Conservation (phyloP, 768 basidiomycete genomes). For the Boletus bicolor region DNA sequence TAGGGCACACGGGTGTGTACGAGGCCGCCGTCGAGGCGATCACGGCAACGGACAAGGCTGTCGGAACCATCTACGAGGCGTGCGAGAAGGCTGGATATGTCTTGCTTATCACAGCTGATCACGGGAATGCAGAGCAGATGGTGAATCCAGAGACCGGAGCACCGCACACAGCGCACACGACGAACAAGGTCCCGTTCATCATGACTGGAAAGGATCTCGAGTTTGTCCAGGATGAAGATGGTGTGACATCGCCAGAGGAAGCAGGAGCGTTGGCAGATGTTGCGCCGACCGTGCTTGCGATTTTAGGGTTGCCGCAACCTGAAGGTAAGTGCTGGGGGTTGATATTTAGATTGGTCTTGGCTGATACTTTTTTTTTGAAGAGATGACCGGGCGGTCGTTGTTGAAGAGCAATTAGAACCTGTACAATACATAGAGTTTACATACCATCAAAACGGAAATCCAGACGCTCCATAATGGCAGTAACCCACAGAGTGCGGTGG, state of each 20-base stretch:
- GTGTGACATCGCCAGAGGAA: constrained; percentile 49
- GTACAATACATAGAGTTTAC: constrained; percentile 11
- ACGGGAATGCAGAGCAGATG: constrained; percentile 97
- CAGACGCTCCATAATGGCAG: too few species aligned
- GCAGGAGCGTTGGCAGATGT: constrained; percentile 84
- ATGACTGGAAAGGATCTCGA: constrained; percentile 64
- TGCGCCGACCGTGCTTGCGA: constrained; percentile 80
- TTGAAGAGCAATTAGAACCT: constrained; percentile 25
- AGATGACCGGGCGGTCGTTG: constrained; percentile 31
- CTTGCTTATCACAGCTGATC: constrained; percentile 86
- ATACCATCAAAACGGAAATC: background rate
- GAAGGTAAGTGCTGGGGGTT: constrained; percentile 44
- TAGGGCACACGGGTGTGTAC: constrained; percentile 90
- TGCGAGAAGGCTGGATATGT: constrained; percentile 85
- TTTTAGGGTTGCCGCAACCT: constrained; percentile 71
- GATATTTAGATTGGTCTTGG: background rate
- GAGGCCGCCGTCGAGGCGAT: constrained; percentile 91
- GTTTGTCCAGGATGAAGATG: constrained; percentile 51
- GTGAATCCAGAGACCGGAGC: constrained; percentile 75
- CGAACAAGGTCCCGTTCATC: constrained; percentile 87
- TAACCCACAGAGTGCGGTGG: too few species aligned
- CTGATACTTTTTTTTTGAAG: constrained; percentile 12
- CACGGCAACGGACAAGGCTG: constrained; percentile 83
- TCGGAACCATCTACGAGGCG: constrained; percentile 82
- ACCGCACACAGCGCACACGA: constrained; percentile 91